phyloP scores from a whole-genome alignment of 768 basidiomycete genomes.

The Podaxis rugospora region DNA sequence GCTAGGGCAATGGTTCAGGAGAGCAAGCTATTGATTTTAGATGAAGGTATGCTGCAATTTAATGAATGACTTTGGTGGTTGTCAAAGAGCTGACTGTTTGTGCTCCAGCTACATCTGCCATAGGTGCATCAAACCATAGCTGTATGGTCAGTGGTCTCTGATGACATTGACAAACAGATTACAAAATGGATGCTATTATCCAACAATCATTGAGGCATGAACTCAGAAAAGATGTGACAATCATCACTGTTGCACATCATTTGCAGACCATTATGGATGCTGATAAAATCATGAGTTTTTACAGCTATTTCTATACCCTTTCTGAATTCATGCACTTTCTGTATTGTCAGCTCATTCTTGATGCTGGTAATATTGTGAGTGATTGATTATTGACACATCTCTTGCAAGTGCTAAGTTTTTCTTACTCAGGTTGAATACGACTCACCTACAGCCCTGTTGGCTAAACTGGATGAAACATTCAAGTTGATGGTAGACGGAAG shows the following conservation, averaged over 20 bases:
- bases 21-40: conserved; percentile 53
- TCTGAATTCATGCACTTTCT: too few species aligned
- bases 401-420: neutral
- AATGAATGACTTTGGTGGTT: neutral
- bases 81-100: neutral
- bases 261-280: conserved; percentile 59
- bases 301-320: neutral
- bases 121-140: conserved; percentile 25
- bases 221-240: conserved; percentile 12
- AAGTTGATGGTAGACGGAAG: conserved; percentile 55
- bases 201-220: conserved; percentile 62
- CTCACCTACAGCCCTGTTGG: conserved; percentile 43
- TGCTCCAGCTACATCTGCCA: conserved; percentile 34
- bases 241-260: conserved; percentile 5
- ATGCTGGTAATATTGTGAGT: conserved; percentile 36
- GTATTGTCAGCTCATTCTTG: conserved; percentile 35
- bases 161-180: conserved; percentile 26
- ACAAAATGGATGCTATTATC: conserved; percentile 61
- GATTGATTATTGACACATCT: neutral
- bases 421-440: conserved; percentile 48
- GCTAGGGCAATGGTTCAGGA: conserved; percentile 52
- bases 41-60: conserved; percentile 39
- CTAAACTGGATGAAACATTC: conserved; percentile 44
- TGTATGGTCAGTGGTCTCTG: neutral
- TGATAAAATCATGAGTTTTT: conserved; percentile 37